Base-by-base conservation (phyloP, 495 filamentous ascomycete species). In the Extremus antarcticus region DNA sequence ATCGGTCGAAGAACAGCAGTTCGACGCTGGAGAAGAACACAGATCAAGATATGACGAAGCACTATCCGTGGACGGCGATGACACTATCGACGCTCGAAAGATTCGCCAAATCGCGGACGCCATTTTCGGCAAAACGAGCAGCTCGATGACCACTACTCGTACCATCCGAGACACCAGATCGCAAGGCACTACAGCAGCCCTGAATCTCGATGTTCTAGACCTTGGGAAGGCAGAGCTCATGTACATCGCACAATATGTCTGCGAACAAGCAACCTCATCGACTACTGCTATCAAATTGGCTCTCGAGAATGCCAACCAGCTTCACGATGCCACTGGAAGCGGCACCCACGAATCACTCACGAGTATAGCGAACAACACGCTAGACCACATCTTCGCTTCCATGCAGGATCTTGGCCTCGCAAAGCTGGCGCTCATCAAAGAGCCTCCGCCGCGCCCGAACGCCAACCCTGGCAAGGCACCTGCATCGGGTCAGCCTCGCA, bases 191-290 rank as follows among this genome's bases (percentile, higher is more conserved):
- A 13, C 29, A 35, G 4, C 29, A 35, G 29, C 13, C 29, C 7
- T 7, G 7, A 39, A 50, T n/a, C 25, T 50, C 16, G 23, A 51
- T 1, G 20, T 56, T 0, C 25, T 43, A 11, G 11, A 24, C 23
- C 54, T 57, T 17, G 51, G 13, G 19, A 61, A 61, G 25, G 2
- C 53, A 55, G 64, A 72, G 32, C 66, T 75, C 22, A 65, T 74
- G 22, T 66, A 71, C 47, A 62, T 76, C 48, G 75, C 74, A 2
- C 76, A 78, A 50, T 50, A 77, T 22, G 50, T 77, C 16, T 71
- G 71, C 21, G 75, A 77, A 45, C 76, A 78, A 63, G 61, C 61
- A 3, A 25, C 53, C 1, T 48, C 54, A 17, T 50, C 41, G 35
- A 49, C 32, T 19, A 13, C 7, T 35, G 29, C 29, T 7, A 35